Evolutionary conservation across 495 filamentous ascomycete species (phyloP).

Genomic region (Hypoxylon crocopeplum): DNA sequence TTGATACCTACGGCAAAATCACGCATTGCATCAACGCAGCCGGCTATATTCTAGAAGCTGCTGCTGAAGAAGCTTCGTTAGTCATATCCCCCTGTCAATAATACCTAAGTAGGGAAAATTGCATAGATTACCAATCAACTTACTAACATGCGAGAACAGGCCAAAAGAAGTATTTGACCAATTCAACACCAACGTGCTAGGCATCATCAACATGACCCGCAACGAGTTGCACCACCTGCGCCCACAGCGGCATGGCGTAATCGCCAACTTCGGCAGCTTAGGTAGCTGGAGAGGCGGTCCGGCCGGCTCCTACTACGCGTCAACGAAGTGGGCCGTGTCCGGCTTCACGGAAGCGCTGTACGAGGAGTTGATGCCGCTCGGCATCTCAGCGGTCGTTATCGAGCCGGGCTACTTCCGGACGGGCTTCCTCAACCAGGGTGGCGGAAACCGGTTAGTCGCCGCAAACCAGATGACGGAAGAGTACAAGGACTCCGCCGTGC

Average conservation of each 20-base stretch:
- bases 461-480: conserved; percentile 27
- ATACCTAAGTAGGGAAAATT: too few species aligned
- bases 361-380: conserved; percentile 51
- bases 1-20: conserved; percentile 45
- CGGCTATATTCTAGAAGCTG: conserved; percentile 47
- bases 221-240: conserved; percentile 54
- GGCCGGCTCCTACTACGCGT: conserved; percentile 48
- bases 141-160: conserved; percentile 30
- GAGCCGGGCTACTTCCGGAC: conserved; percentile 59
- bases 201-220: conserved; percentile 50
- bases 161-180: conserved; percentile 45
- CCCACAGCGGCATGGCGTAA: conserved; percentile 43
- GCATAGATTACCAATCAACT: conserved; percentile 3
- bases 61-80: conserved; percentile 45
- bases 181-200: conserved; percentile 60
- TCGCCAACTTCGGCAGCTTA: conserved; percentile 57
- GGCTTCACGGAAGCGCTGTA: conserved; percentile 50
- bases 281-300: conserved; percentile 44
- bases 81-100: not conserved
- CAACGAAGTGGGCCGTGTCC: conserved; percentile 54
- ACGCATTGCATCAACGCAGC: conserved; percentile 51
- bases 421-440: conserved; percentile 34
- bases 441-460: conserved; percentile 34
- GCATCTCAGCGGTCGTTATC: conserved; percentile 51
- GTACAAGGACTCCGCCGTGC: conserved; percentile 39